Conservation (phyloP, 2,329 filamentous ascomycete genomes). For the Penicillium sp. region DNA sequence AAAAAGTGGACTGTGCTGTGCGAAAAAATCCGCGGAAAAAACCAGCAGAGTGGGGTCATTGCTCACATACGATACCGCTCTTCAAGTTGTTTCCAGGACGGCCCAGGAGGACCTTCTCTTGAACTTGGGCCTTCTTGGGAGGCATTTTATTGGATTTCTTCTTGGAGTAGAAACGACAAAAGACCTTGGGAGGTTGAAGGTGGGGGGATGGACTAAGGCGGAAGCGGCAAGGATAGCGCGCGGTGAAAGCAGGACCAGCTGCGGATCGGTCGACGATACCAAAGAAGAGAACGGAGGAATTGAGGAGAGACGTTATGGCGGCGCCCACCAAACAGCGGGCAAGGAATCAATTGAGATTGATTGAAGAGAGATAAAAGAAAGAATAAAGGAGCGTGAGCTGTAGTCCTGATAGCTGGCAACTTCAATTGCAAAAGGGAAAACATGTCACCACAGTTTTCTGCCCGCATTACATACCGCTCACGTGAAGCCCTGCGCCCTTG, state of each 20-base stretch:
- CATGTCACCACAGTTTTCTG: conserved; percentile 26
- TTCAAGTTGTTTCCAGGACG: conserved; percentile 97
- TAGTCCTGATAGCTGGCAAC: not conserved
- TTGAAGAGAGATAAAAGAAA: not conserved
- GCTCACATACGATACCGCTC: conserved; percentile 92
- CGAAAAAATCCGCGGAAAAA: conserved; percentile 26
- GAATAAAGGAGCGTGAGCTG: conserved; percentile 8
- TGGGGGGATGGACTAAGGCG: conserved; percentile 39
- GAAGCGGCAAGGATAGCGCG: conserved; percentile 38
- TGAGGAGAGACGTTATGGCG: conserved; percentile 33
- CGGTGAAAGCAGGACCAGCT: conserved; percentile 63
- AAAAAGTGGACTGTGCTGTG: conserved; percentile 29
- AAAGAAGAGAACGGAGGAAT: conserved; percentile 43
- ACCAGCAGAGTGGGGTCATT: conserved; percentile 37
- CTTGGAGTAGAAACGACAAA: conserved; percentile 54
- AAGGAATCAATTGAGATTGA: conserved; percentile 13
- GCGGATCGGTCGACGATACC: conserved; percentile 58
- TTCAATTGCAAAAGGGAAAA: not conserved
- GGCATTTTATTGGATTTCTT: conserved; percentile 75
- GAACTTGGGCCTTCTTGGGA: conserved; percentile 87
- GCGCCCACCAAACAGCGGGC: conserved; percentile 23
- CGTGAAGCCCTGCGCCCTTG: conserved; percentile 23
- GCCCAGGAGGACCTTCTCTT: conserved; percentile 96
- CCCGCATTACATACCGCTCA: conserved; percentile 27
- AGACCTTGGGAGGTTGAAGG: conserved; percentile 24